Evolutionary conservation across 768 basidiomycete species (phyloP).

Genomic region (Tricholoma bakamatsutake): DNA sequence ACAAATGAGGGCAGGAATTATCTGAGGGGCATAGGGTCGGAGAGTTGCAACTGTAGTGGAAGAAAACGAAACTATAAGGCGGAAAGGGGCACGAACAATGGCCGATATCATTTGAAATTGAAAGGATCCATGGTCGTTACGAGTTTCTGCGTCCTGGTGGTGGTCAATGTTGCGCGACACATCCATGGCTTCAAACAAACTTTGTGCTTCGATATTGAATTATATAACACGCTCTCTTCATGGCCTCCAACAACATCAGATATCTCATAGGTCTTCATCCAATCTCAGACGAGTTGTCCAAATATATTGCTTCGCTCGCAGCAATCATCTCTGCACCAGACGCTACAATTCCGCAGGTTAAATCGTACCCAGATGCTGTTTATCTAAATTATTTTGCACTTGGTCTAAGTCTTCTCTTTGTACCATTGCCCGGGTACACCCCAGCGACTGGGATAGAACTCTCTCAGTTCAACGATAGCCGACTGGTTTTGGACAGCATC

Average conservation of each 20-base stretch:
- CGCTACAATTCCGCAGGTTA: slow-evolving; percentile 52
- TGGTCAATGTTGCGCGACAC: slow-evolving; percentile 2
- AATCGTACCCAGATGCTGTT: slow-evolving; percentile 74
- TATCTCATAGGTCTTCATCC: slow-evolving; percentile 50
- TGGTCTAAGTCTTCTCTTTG: slow-evolving; percentile 78
- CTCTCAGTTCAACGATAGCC: slow-evolving; percentile 42
- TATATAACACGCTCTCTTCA: background rate
- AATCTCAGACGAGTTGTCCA: slow-evolving; percentile 35
- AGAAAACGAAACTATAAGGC: slow-evolving; percentile 11
- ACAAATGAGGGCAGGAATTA: slow-evolving; percentile 63
- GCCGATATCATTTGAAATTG: slow-evolving; percentile 10
- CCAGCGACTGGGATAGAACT: slow-evolving; percentile 40
- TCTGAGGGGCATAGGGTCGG: slow-evolving; percentile 51
- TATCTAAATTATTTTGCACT: slow-evolving; percentile 82
- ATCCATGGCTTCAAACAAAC: background rate
- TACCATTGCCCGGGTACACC: slow-evolving; percentile 60
- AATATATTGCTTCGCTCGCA: slow-evolving; percentile 36
- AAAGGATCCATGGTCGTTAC: slow-evolving; percentile 3
- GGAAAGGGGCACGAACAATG: slow-evolving; percentile 8
- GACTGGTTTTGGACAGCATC: slow-evolving; percentile 58
- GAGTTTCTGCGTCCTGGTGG: background rate
- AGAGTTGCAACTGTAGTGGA: slow-evolving; percentile 27
- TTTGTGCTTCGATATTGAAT: too few relatives aligned
- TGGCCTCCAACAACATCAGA: slow-evolving; percentile 12
- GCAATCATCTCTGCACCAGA: slow-evolving; percentile 15